A percentile compares a stretch with the other conserved stretches of the same genome.
Conservation (phyloP, 169 alveolate species). For the Prorocentrum cordatum region DNA sequence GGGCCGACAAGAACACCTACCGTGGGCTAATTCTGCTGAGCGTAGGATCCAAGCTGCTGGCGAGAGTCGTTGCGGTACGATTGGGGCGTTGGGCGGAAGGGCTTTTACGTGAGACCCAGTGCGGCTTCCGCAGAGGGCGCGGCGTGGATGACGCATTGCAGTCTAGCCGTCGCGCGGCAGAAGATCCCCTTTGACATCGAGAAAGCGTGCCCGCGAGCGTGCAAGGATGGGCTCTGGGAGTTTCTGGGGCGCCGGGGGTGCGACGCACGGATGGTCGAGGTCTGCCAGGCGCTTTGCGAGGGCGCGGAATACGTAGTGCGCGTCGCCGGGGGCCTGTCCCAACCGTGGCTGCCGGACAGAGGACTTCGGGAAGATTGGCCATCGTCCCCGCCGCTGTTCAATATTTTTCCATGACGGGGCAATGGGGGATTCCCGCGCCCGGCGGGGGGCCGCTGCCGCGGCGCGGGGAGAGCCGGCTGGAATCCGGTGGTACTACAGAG, state of each 20-base stretch:
- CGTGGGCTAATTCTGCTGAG: neutral
- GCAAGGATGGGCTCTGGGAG: neutral
- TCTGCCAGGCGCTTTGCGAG: neutral
- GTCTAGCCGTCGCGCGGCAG: neutral
- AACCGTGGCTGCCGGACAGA: neutral
- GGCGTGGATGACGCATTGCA: neutral
- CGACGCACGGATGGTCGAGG: neutral
- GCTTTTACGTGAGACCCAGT: neutral
- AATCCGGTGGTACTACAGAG: neutral
- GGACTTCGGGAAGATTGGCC: constrained; percentile 16
- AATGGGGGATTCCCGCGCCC: neutral
- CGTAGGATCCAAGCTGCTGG: neutral
- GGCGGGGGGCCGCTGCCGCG: neutral
- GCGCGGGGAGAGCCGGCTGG: neutral
- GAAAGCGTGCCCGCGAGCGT: neutral
- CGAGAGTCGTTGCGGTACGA: neutral
- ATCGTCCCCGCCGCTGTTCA: neutral
- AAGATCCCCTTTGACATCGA: constrained; percentile 1
- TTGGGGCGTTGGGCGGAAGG: neutral
- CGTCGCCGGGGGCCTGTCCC: neutral
- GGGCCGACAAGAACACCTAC: neutral
- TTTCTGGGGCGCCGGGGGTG: neutral
- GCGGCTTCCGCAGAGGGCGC: neutral
- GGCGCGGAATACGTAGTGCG: neutral
- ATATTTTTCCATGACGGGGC: neutral